Base-by-base conservation (phyloP, 1,284 basidiomycete species). In the Ceratorhiza oryzae-sativae region DNA sequence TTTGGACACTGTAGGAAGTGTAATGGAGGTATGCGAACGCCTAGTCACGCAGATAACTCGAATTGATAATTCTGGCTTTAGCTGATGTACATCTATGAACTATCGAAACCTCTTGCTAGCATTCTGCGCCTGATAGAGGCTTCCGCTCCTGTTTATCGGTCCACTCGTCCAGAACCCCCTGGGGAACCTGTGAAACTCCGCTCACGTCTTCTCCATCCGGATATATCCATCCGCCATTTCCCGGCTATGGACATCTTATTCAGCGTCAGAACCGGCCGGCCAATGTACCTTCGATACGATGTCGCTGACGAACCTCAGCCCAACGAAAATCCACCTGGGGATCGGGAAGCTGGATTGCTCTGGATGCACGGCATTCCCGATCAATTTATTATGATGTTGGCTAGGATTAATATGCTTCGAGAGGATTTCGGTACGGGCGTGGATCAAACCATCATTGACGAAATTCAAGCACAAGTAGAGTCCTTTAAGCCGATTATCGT, bases 341-440 rank as follows among this genome's bases (percentile, higher is more conserved):
- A 36, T 1, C 55, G 49, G n/a, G 30, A 59, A 34, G 25, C 18
- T 36, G 67, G 53, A 4, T 13, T 70, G 12, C 67, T 45, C n/a
- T 70, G 67, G 67, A 32, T 70, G 30, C 39, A 70, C 15, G 67
- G 67, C 10, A 32, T 70, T 1, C 67, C 67, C 3, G 67, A 59
- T 32, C 53, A 46, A 2, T 46, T 70, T 15, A 3, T 70, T n/a
- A 18, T 70, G 4, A 58, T 70, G 32, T 27, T 70, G 10, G 67
- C 67, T 0, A 23, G 23, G n/a, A 59, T 70, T 9, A 70, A 59
- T 20, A 70, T 70, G 67, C 55, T 70, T 3, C 42, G 53, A 20
- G 67, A 48, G n/a, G 55, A 70, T 36, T 58, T 46, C 36, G 53
- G 39, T 4, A 4, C 42, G 10, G 30, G 49, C 8, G 42, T 59